Base-by-base conservation (phyloP, 768 basidiomycete species). In the Macrolepiota dolichaula region DNA sequence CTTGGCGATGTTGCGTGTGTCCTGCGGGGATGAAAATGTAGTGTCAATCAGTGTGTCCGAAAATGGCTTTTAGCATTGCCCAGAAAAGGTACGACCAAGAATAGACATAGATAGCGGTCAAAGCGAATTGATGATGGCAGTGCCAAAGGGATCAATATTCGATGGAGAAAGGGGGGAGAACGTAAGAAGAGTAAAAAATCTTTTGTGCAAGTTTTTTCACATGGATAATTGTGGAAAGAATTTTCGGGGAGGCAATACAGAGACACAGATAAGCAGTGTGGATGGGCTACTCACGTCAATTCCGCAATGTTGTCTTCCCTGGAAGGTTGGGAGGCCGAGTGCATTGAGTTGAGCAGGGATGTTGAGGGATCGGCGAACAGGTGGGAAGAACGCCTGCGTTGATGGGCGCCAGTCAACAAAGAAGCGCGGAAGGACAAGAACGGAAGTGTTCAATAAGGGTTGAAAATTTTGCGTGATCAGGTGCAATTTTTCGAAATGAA, bases 1-100 rank as follows among this genome's bases (percentile, higher is more conserved):
- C 36, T 91, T 85, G 11, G 91, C 82, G 59, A 98, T 84, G 72
- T 99, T 99, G 32, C 91, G 88, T 37, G 92, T 83, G 74, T 99
- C 95, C 94, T 96, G 64, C 62, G 57, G 49, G 37, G 37, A 10
- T 25, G 17, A 32, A 35, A n/a, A n/a, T n/a, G n/a, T 22, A 22
- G 36, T 32, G 51, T 60, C 51, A 60, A 27, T 53, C 44, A 6
- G 9, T 7, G 10, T 22, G 15, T 44, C 11, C 24, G 35, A 10
- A 13, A 13, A 10, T 49, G 47, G 25, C 47, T 24, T 15, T 44
- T 10, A 19, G n/a, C 42, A 44, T 19, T 44, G 42, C 42, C 25
- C 47, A 49, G 22, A 42, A 55, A 55, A n/a, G 36, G 54, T 42
- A 40, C 35, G 54, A 13, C 17, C 35, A 13, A 17, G 32, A n/a